phyloP scores from a whole-genome alignment of 345 rosid species.

The Streptanthus diversifolius region DNA sequence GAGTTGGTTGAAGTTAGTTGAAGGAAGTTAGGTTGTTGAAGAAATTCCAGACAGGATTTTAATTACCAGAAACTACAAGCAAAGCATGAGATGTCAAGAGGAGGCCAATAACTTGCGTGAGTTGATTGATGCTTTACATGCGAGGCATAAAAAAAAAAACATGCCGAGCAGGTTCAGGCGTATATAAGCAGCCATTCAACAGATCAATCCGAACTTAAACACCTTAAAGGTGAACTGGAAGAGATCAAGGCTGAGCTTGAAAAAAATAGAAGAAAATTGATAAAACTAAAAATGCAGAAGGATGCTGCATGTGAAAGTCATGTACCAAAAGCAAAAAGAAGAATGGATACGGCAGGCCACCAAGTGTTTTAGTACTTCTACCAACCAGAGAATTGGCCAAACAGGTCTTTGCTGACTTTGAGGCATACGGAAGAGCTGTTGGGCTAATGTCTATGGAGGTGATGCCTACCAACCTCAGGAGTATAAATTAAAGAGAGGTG shows the following conservation, averaged over 20 bases:
- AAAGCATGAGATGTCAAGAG: too few species aligned
- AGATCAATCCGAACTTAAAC: conserved; percentile 69
- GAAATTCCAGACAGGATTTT: too few species aligned
- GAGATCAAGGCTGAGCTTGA: conserved; percentile 83
- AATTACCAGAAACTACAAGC: too few species aligned
- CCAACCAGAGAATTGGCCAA: conserved; percentile 95
- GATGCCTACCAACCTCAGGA: conserved; percentile 66
- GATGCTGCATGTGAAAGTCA: conserved; percentile 62
- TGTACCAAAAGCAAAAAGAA: conserved; percentile 46
- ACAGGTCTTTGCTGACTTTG: conserved; percentile 86
- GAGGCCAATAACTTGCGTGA: conserved; percentile 60
- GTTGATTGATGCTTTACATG: conserved; percentile 56
- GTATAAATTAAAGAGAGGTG: conserved; percentile 63
- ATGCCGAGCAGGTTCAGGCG: conserved; percentile 47
- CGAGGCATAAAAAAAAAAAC: conserved; percentile 67
- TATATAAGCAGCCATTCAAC: conserved; percentile 46
- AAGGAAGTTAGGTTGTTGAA: too few species aligned
- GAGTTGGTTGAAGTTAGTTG: too few species aligned
- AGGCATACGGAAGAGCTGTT: conserved; percentile 69
- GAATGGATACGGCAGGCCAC: conserved; percentile 80
- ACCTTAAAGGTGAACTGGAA: conserved; percentile 80
- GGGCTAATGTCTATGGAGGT: conserved; percentile 88
- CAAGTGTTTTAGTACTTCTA: conserved; percentile 84
- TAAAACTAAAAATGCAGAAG: conserved; percentile 77
- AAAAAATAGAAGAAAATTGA: conserved; percentile 84